Conservation (phyloP, 257 asterid species). For the Penstemon barbatus region DNA sequence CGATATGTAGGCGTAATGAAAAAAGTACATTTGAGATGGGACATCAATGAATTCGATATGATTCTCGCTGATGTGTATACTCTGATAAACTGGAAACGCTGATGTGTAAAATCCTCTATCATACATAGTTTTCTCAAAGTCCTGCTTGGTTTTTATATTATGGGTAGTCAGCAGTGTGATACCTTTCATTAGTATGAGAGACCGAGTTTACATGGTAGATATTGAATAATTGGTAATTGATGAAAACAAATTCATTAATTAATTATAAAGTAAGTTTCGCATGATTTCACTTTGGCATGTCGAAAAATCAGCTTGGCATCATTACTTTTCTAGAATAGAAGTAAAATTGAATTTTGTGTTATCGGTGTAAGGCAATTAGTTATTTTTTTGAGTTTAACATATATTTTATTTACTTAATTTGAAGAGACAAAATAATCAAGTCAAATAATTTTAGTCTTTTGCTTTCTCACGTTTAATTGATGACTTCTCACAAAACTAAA, state of each 20-base stretch:
- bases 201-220: not conserved
- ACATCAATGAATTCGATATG: too few species aligned
- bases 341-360: not conserved
- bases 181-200: not conserved
- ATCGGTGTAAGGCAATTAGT: not conserved
- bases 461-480: not conserved
- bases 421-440: not conserved
- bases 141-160: not conserved
- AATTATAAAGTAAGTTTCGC: not conserved
- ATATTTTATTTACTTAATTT: not conserved
- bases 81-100: too few species aligned
- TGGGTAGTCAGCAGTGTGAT: not conserved
- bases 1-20: too few species aligned
- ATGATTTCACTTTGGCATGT: not conserved
- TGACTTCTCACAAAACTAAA: not conserved
- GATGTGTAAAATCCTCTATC: not conserved
- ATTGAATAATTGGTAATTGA: too few species aligned
- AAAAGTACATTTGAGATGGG: too few species aligned
- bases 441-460: too few species aligned
- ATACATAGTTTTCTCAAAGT: not conserved
- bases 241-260: too few species aligned
- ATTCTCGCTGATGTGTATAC: too few species aligned
- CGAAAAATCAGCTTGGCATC: not conserved
- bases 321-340: not conserved
- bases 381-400: too few species aligned